Conservation (phyloP, 1,139 yeast genomes). For the Pichia sp. region DNA sequence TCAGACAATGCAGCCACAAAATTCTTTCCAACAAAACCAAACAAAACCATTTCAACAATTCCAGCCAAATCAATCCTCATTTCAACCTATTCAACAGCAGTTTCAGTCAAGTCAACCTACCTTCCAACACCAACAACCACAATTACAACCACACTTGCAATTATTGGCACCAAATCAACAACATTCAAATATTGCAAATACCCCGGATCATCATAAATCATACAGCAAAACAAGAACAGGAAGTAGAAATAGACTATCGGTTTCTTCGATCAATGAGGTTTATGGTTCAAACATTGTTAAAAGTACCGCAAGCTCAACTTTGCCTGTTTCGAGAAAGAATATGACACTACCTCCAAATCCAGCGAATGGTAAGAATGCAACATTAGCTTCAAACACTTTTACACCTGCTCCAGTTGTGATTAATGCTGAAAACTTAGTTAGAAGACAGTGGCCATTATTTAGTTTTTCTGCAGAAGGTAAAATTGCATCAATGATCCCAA, state of each 20-base stretch:
- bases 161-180: neutral
- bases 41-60: neutral
- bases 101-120: too few species aligned
- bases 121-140: conserved; percentile 3
- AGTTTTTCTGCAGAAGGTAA: conserved; percentile 53
- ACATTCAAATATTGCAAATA: too few species aligned
- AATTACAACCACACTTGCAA: conserved; percentile 3
- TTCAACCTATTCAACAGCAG: conserved; percentile 1
- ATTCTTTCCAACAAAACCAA: conserved; percentile 1
- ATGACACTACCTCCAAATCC: conserved; percentile 22
- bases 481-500: conserved; percentile 41
- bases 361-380: conserved; percentile 1
- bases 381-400: conserved; percentile 4
- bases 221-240: neutral
- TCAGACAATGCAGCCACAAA: neutral
- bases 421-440: conserved; percentile 27
- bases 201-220: conserved; percentile 2
- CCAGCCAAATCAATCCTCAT: neutral
- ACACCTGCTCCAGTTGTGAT: conserved; percentile 32
- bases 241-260: conserved; percentile 7
- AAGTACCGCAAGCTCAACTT: conserved; percentile 22
- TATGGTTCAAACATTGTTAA: conserved; percentile 25
- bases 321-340: conserved; percentile 16
- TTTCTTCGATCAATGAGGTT: conserved; percentile 19
- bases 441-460: conserved; percentile 72